Percentiles rank a stretch among this genome's conserved stretches.
These are phyloP conservation scores for Helminthosporium solani DNA, from an alignment of 2,329 filamentous ascomycete species.

Conservation along the genomic window DNA sequence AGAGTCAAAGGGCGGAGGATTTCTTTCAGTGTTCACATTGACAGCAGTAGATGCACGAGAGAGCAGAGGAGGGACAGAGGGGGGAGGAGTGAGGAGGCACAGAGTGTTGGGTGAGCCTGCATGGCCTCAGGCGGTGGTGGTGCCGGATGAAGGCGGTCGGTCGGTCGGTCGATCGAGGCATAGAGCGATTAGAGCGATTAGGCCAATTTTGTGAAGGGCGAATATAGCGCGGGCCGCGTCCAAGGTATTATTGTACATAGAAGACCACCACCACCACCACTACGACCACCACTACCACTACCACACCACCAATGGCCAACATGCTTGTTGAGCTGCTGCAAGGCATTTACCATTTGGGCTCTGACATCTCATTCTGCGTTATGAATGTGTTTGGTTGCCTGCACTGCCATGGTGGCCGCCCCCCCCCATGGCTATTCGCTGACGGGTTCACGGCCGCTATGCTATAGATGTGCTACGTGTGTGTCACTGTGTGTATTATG, in stretches of 20 bases:
- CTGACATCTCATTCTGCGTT: slow-evolving; percentile 25
- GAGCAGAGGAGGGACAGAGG: not conserved
- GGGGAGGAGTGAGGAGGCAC: slow-evolving; percentile 8
- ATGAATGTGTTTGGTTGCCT: too few species aligned
- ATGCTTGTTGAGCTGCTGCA: slow-evolving; percentile 29
- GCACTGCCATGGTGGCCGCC: too few species aligned
- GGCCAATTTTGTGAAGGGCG: slow-evolving; percentile 31
- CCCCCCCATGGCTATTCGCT: too few species aligned
- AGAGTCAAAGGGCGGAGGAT: slow-evolving; percentile 27
- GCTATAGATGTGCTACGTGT: too few species aligned
- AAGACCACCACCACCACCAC: too few species aligned
- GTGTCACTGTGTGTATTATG: not conserved
- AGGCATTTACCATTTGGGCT: slow-evolving; percentile 27
- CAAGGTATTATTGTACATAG: too few species aligned
- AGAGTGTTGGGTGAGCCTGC: slow-evolving; percentile 35
- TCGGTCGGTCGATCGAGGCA: slow-evolving; percentile 42
- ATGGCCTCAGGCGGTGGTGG: slow-evolving; percentile 32
- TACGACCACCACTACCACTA: too few species aligned
- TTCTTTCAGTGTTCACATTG: slow-evolving; percentile 15
- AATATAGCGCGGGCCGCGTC: slow-evolving; percentile 32
- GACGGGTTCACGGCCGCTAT: slow-evolving; percentile 18
- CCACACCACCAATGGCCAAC: too few species aligned
- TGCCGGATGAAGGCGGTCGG: slow-evolving; percentile 36
- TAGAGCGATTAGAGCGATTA: slow-evolving; percentile 28
- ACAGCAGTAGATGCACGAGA: not conserved